A percentile compares a stretch with the other conserved stretches of the same genome.
These are phyloP conservation scores for Mortierella sp. DNA, from an alignment of 371 early-diverging fungal species.

Conservation along the genomic window DNA sequence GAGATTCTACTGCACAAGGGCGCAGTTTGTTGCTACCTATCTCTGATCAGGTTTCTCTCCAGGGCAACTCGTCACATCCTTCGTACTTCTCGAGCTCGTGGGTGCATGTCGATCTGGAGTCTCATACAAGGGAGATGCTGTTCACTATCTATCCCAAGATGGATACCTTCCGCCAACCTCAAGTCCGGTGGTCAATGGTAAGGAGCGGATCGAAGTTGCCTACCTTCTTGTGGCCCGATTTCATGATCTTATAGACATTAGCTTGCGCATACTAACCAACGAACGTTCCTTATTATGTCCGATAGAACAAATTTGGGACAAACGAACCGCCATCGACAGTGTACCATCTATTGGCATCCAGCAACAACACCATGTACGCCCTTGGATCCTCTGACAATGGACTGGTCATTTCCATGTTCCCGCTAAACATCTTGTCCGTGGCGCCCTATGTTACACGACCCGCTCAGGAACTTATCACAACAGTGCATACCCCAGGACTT, in stretches of 20 bases:
- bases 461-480: background rate
- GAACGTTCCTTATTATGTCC: background rate
- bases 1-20: background rate
- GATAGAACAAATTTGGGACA: background rate
- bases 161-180: background rate
- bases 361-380: background rate
- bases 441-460: background rate
- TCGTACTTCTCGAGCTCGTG: background rate
- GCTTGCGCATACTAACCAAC: background rate
- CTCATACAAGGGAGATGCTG: background rate
- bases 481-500: background rate
- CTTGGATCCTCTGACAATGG: conserved; percentile 1
- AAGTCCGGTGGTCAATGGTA: background rate
- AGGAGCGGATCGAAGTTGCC: too few species aligned
- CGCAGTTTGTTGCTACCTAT: background rate
- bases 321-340: background rate
- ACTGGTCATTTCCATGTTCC: background rate
- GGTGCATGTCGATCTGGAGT: background rate
- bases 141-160: background rate
- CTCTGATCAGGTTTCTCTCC: background rate
- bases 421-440: background rate
- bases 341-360: background rate
- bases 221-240: background rate
- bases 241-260: background rate
- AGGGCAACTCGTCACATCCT: background rate